These are phyloP conservation scores for Sporothrix luriei DNA, from an alignment of 2,329 filamentous ascomycete genomes.

Conservation along the genomic window DNA sequence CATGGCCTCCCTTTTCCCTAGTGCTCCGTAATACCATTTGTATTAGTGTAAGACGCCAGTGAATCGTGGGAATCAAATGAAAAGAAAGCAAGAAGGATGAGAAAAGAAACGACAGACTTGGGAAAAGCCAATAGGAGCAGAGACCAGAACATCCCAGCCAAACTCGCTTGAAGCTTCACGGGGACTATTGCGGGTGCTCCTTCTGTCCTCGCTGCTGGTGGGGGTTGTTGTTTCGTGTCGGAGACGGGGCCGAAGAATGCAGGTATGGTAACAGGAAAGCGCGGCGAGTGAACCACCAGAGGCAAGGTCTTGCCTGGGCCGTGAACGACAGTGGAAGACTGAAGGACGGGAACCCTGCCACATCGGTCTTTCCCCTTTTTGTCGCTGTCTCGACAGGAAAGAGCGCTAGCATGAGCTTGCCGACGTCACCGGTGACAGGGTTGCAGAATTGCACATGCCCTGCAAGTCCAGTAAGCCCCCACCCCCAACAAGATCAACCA, in stretches of 20 bases:
- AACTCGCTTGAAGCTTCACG: conserved; percentile 8
- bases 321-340: neutral
- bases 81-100: neutral
- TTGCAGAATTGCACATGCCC: conserved; percentile 14
- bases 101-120: neutral
- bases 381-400: conserved; percentile 6
- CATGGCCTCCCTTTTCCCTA: neutral
- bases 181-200: conserved; percentile 5
- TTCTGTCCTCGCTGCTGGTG: too few species aligned
- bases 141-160: conserved; percentile 18
- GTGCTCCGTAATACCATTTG: neutral
- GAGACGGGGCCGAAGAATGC: too few species aligned
- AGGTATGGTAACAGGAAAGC: too few species aligned
- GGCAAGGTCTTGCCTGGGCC: neutral
- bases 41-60: conserved; percentile 6
- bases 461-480: neutral
- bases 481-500: conserved; percentile 23
- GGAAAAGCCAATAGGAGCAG: conserved; percentile 22
- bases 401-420: conserved; percentile 20
- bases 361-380: conserved; percentile 8
- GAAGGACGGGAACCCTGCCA: neutral
- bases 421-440: conserved; percentile 20
- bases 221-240: neutral
- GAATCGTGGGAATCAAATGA: conserved; percentile 12
- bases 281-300: neutral